These are phyloP conservation scores for Pyronema omphalodes DNA, from an alignment of 495 filamentous ascomycete species.

Conservation along the genomic window DNA sequence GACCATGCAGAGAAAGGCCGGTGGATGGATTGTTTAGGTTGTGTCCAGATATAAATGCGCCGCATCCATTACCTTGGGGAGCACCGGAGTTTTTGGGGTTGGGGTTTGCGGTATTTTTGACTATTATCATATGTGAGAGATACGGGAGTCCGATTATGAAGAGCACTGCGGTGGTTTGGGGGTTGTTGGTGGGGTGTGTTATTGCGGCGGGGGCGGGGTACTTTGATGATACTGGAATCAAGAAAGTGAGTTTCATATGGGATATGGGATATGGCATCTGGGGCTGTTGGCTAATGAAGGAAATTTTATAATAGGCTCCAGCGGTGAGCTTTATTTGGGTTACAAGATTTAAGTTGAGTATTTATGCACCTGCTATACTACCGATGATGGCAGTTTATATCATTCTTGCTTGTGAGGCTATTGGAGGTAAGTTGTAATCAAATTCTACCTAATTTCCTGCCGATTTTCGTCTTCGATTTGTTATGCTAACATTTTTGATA, in stretches of 20 bases:
- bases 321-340: slow-evolving; percentile 81
- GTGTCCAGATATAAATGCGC: slow-evolving; percentile 55
- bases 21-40: slow-evolving; percentile 36
- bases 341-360: slow-evolving; percentile 57
- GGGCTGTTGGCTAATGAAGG: not conserved
- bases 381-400: slow-evolving; percentile 75
- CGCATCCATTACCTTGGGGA: slow-evolving; percentile 75
- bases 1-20: slow-evolving; percentile 39
- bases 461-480: not conserved
- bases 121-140: slow-evolving; percentile 68
- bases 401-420: slow-evolving; percentile 75
- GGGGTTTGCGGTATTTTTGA: slow-evolving; percentile 78
- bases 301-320: slow-evolving; percentile 31
- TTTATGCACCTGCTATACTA: slow-evolving; percentile 72
- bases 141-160: slow-evolving; percentile 60
- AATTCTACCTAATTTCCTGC: not conserved
- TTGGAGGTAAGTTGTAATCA: slow-evolving; percentile 60
- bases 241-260: slow-evolving; percentile 24
- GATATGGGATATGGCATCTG: not conserved
- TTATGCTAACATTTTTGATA: not conserved
- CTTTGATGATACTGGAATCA: slow-evolving; percentile 53
- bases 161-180: slow-evolving; percentile 57
- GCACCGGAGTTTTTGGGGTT: slow-evolving; percentile 69
- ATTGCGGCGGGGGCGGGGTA: slow-evolving; percentile 72
- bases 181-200: slow-evolving; percentile 71